A percentile compares a stretch with the other conserved stretches of the same genome.
These are phyloP conservation scores for Biancaea sappan DNA, from an alignment of 306 rosid genomes.

Conservation along the genomic window DNA sequence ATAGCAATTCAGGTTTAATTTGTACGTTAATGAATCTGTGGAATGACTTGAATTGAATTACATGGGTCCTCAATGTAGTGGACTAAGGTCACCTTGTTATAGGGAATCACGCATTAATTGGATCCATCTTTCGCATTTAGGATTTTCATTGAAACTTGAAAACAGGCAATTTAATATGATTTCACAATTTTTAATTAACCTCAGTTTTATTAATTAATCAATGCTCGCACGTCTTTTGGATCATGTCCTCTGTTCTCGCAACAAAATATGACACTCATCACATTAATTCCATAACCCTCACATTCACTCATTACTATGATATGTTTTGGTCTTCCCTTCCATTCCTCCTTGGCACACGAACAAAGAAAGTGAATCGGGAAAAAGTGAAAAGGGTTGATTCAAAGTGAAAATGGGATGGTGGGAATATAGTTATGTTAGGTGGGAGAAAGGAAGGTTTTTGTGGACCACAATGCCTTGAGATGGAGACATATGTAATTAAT, in stretches of 20 bases:
- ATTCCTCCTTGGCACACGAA: no score
- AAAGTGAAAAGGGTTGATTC: neutral
- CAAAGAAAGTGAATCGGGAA: neutral
- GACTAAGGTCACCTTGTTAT: conserved; percentile 29
- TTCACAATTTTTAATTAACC: conserved; percentile 7
- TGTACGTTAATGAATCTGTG: neutral
- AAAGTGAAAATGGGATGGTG: neutral
- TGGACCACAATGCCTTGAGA: conserved; percentile 20
- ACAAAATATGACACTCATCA: conserved; percentile 34
- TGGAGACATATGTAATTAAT: neutral
- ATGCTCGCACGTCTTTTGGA: conserved; percentile 49
- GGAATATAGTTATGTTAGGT: neutral
- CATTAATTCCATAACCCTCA: conserved; percentile 26
- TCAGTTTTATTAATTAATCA: conserved; percentile 14
- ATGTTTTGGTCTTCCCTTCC: neutral
- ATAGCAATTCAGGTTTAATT: no score
- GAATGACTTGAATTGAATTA: conserved; percentile 17
- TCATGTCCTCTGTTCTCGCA: conserved; percentile 47
- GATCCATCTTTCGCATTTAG: conserved; percentile 37
- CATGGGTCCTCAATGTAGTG: conserved; percentile 22
- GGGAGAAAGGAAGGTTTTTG: neutral
- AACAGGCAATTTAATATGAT: neutral
- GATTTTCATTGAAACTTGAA: conserved; percentile 10
- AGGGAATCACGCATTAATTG: conserved; percentile 31
- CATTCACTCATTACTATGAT: neutral